Evolutionary conservation across 257 asterid genomes (phyloP), one percentile per base, ranked within the genome.

Genomic region (Scutellaria galericulata): DNA sequence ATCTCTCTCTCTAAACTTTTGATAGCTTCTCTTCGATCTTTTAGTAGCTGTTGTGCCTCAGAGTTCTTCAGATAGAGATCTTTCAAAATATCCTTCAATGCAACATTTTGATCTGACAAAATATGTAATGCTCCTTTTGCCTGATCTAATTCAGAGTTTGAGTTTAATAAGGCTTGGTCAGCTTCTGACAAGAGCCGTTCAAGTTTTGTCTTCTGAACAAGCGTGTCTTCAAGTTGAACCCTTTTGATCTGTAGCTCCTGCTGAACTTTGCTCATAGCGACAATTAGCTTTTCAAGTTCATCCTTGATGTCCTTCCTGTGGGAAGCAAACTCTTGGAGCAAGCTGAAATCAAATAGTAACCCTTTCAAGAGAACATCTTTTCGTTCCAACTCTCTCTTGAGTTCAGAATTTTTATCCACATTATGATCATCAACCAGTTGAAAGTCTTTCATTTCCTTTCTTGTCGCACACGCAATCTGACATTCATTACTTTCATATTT

Each of bases 301-400:
- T 87, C 91, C 74, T 80, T 86, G 74, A 80, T 78, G 69, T 92
- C 97, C 74, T 78, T 90, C 83, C 86, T 83, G 80, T 81, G 75
- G 76, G 95, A 86, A 67, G 92, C 86, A 72, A 89, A 88, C 79
- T 92, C 98, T 82, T 92, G 98, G 81, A 92, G 84, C 86, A 90
- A 83, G 83, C 90, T 88, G 76, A 90, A 84, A 83, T 92, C 98
- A 75, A 87, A 90, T 64, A 87, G 94, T 70, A 92, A 79, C 75
- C 98, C 98, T 78, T 88, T 81, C 85, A 92, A 71, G 71, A 90
- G 35, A 83, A 60, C 83, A 60, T 86, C 85, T 78, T 88, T 92
- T 12, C 82, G 81, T 73, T 87, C 78, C 62, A 92, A 79, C 88
- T 88, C 93, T 79, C 77, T 83, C 83, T 77, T 74, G 69, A 90